phyloP scores from a whole-genome alignment of 2,329 filamentous ascomycete genomes.

The Alternaria atra region DNA sequence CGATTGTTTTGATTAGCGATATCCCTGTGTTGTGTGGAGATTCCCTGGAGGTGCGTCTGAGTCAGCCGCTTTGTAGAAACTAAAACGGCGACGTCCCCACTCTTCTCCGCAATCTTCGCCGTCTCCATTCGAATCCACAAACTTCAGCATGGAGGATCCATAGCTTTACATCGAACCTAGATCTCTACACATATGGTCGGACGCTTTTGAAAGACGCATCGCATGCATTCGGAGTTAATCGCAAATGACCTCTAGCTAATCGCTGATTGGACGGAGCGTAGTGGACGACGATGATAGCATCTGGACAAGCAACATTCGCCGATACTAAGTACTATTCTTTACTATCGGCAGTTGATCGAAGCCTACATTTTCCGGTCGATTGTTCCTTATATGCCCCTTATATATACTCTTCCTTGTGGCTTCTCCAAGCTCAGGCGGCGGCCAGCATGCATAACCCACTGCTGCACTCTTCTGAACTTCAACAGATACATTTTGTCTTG shows the following conservation, averaged over 20 bases:
- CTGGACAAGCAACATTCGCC: background rate
- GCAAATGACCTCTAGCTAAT: background rate
- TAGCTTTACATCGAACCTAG: background rate
- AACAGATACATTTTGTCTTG: background rate
- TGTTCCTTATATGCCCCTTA: background rate
- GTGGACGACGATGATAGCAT: background rate
- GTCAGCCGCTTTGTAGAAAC: background rate
- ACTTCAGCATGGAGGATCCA: background rate
- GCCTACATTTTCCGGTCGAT: background rate
- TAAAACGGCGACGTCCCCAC: background rate
- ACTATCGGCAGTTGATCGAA: too few relatives aligned
- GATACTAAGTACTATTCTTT: background rate
- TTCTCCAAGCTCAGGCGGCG: background rate
- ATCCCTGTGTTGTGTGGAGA: background rate
- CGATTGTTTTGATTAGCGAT: background rate
- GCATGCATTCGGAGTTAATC: background rate
- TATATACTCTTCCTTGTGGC: background rate
- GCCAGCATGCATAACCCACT: background rate
- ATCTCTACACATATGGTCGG: background rate
- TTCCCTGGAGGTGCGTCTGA: background rate
- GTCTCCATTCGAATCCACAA: background rate
- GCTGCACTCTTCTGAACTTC: background rate
- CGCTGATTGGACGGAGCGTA: background rate
- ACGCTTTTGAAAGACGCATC: rapidly evolving
- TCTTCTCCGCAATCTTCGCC: background rate